These are phyloP conservation scores for Ophiorrhiza pumila DNA, from an alignment of 257 asterid genomes.

Conservation along the genomic window DNA sequence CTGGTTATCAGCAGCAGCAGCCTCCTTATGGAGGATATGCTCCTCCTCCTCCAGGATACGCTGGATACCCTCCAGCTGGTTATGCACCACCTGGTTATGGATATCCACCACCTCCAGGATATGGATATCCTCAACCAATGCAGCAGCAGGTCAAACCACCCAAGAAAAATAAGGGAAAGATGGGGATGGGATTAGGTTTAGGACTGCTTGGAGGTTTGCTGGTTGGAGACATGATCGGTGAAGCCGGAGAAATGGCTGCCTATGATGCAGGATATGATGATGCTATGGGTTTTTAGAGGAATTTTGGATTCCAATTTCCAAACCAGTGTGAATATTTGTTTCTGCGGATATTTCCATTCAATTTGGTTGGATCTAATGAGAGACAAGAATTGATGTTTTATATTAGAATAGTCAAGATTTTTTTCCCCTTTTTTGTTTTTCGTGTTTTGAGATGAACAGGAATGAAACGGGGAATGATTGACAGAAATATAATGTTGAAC, in stretches of 20 bases:
- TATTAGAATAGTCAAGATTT: not conserved
- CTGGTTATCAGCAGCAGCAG: conserved; percentile 11
- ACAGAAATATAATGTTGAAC: not conserved
- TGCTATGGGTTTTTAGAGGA: conserved; percentile 31
- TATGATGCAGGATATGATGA: conserved; percentile 35
- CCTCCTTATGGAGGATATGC: conserved; percentile 26
- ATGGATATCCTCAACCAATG: conserved; percentile 32
- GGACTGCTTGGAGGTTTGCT: conserved; percentile 88
- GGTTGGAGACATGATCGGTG: conserved; percentile 73
- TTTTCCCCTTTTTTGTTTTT: not conserved
- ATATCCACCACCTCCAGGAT: conserved; percentile 24
- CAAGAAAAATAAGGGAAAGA: conserved; percentile 47
- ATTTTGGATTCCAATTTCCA: not conserved
- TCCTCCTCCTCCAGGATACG: conserved; percentile 37
- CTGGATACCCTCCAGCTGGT: conserved; percentile 29
- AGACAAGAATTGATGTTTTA: not conserved
- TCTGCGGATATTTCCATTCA: not conserved
- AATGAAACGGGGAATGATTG: not conserved
- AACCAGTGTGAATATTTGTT: not conserved
- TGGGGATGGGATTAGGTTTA: conserved; percentile 82
- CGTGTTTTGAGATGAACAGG: not conserved
- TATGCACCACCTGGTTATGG: conserved; percentile 30
- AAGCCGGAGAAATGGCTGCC: conserved; percentile 38
- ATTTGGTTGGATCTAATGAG: not conserved
- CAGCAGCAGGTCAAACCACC: conserved; percentile 47